Evolutionary conservation across 2,329 filamentous ascomycete genomes (phyloP).

Genomic region (Colletotrichum paranaense): DNA sequence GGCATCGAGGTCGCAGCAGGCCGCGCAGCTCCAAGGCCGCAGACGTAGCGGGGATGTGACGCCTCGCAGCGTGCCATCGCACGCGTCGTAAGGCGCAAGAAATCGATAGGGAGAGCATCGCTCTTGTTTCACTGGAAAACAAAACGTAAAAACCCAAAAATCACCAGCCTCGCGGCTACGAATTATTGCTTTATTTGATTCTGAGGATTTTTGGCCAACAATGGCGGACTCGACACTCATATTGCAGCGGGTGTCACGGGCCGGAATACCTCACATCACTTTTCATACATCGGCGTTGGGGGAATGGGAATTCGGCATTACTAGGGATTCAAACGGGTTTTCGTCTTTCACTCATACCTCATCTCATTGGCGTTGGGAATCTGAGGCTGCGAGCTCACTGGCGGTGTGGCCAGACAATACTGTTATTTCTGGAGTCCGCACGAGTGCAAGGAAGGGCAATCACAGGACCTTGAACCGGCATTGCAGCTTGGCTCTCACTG

Average conservation of each 20-base stretch:
- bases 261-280: neutral
- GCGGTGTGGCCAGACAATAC: neutral
- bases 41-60: conserved; percentile 67
- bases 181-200: conserved; percentile 11
- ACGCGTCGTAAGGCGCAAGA: conserved; percentile 48
- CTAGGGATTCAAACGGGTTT: neutral
- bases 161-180: conserved; percentile 20
- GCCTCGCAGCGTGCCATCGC: conserved; percentile 64
- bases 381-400: neutral
- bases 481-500: conserved; percentile 32
- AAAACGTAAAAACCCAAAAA: neutral
- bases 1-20: conserved; percentile 61
- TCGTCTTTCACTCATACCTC: conserved; percentile 13
- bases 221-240: neutral
- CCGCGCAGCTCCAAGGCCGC: conserved; percentile 54
- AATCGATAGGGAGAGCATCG: neutral
- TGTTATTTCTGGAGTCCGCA: conserved; percentile 5
- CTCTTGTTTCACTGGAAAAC: neutral
- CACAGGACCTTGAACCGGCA: conserved; percentile 33
- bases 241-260: neutral
- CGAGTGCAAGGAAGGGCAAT: conserved; percentile 24
- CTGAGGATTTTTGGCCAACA: neutral
- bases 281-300: conserved; percentile 32
- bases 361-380: conserved; percentile 14
- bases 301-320: conserved; percentile 11